Percentiles rank a stretch among this genome's conserved stretches.
phyloP scores from a whole-genome alignment of 208 protist genomes.

The Wallacemonas collosoma region DNA sequence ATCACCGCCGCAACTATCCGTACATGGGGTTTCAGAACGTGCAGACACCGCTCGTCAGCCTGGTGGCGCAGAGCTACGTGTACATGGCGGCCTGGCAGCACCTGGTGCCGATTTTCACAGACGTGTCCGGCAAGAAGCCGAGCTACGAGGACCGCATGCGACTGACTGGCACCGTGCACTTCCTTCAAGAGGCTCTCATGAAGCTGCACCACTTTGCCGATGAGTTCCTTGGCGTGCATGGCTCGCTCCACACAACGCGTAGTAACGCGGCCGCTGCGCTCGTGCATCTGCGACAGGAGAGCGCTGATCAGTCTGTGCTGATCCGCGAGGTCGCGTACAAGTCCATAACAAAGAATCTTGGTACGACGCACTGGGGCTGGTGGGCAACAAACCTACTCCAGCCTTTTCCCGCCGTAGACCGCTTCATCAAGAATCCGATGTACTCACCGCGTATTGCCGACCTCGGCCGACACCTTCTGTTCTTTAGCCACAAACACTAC shows the following conservation, averaged over 20 bases:
- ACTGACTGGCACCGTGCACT: slow-evolving; percentile 77
- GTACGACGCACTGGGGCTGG: slow-evolving; percentile 92
- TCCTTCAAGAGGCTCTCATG: slow-evolving; percentile 69
- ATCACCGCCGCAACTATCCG: slow-evolving; percentile 77
- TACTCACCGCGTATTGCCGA: slow-evolving; percentile 89
- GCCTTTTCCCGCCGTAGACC: slow-evolving; percentile 61
- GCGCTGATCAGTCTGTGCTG: slow-evolving; percentile 61
- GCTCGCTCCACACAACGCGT: slow-evolving; percentile 53
- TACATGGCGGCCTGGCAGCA: slow-evolving; percentile 73
- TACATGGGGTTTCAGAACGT: slow-evolving; percentile 88
- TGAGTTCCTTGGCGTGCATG: slow-evolving; percentile 67
- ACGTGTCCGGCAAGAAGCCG: slow-evolving; percentile 28
- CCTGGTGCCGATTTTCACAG: slow-evolving; percentile 58
- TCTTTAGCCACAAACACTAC: slow-evolving; percentile 91
- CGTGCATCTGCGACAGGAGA: slow-evolving; percentile 80
- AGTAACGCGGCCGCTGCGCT: slow-evolving; percentile 38
- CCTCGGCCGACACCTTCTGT: slow-evolving; percentile 85
- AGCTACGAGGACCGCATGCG: slow-evolving; percentile 81
- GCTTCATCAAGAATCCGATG: slow-evolving; percentile 86
- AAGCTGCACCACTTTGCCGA: slow-evolving; percentile 58
- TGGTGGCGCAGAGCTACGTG: slow-evolving; percentile 73
- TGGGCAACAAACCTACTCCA: slow-evolving; percentile 73
- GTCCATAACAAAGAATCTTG: slow-evolving; percentile 82
- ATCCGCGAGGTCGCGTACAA: slow-evolving; percentile 86
- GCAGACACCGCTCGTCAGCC: slow-evolving; percentile 79